A percentile compares a stretch with the other conserved stretches of the same genome.
Evolutionary conservation across 179 eudicot genomes (phyloP).

Genomic region (Corrigiola litoralis): DNA sequence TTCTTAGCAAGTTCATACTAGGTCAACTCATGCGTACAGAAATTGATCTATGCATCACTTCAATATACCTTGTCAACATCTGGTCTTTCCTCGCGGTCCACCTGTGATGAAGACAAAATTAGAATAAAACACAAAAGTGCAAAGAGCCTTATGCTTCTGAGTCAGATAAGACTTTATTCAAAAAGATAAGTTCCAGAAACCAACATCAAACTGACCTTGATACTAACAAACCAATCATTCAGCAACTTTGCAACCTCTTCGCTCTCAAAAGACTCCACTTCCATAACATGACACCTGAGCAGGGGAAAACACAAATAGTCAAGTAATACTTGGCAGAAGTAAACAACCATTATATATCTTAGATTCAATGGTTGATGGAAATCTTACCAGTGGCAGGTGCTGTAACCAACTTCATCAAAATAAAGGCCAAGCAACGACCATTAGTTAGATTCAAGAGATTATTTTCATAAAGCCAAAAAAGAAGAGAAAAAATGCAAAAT

Average conservation of each 20-base stretch:
- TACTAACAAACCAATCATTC: conserved; percentile 92
- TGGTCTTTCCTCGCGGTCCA: conserved; percentile 95
- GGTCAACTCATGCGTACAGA: neutral
- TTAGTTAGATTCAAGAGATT: conserved; percentile 18
- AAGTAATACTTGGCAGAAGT: neutral
- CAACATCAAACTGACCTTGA: conserved; percentile 49
- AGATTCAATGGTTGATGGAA: neutral
- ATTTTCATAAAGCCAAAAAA: conserved; percentile 14
- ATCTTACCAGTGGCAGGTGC: conserved; percentile 96
- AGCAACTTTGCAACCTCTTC: conserved; percentile 85
- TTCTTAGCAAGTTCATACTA: neutral
- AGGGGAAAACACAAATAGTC: conserved; percentile 1
- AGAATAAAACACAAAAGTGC: neutral
- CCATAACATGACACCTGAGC: conserved; percentile 98
- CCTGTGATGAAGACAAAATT: conserved; percentile 44
- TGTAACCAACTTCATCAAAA: conserved; percentile 77
- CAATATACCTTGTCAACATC: conserved; percentile 88
- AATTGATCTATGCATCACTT: neutral
- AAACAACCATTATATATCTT: neutral
- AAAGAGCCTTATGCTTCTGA: neutral
- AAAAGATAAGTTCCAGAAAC: neutral
- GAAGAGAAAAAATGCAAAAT: neutral
- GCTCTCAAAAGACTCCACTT: conserved; percentile 92
- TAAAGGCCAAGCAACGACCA: conserved; percentile 17
- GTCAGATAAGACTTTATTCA: neutral